phyloP scores from a whole-genome alignment of 306 rosid genomes.

The Corylus avellana region DNA sequence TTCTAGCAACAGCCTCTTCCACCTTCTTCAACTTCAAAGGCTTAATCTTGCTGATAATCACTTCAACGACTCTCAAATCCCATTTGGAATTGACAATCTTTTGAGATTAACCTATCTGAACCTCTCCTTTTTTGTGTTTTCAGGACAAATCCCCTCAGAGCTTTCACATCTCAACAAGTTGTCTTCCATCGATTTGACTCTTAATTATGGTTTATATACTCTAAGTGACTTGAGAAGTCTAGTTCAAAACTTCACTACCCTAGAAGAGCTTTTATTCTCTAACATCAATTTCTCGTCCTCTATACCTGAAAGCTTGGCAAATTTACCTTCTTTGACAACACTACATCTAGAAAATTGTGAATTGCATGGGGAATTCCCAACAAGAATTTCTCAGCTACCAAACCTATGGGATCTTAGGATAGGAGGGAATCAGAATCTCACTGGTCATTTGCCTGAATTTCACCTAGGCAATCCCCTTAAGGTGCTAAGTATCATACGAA shows the following conservation, averaged over 20 bases:
- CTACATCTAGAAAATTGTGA: not conserved
- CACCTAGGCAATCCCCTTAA: slow-evolving; percentile 7
- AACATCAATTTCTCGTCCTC: no score
- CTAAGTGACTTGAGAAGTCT: no score
- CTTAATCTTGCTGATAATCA: slow-evolving; percentile 31
- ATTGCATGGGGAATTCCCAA: slow-evolving; percentile 34
- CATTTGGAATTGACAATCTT: slow-evolving; percentile 14
- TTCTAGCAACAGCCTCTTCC: not conserved
- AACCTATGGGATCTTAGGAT: slow-evolving; percentile 16
- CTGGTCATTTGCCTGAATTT: slow-evolving; percentile 40
- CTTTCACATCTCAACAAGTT: no score
- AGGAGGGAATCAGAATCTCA: not conserved
- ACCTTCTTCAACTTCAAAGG: slow-evolving; percentile 23
- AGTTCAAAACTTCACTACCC: no score
- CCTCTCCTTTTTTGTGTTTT: slow-evolving; percentile 2
- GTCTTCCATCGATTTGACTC: no score
- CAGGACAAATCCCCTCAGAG: slow-evolving; percentile 1
- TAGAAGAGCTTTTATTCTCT: no score
- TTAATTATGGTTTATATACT: no score
- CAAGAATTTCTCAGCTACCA: slow-evolving; percentile 30
- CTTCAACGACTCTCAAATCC: slow-evolving; percentile 31
- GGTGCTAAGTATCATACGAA: not conserved
- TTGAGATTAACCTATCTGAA: slow-evolving; percentile 14
- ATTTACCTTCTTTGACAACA: slow-evolving; percentile 22
- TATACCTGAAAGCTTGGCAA: slow-evolving; percentile 23